Evolutionary conservation across 148 eudicot species (phyloP).

Genomic region (Arctostaphylos glauca): DNA sequence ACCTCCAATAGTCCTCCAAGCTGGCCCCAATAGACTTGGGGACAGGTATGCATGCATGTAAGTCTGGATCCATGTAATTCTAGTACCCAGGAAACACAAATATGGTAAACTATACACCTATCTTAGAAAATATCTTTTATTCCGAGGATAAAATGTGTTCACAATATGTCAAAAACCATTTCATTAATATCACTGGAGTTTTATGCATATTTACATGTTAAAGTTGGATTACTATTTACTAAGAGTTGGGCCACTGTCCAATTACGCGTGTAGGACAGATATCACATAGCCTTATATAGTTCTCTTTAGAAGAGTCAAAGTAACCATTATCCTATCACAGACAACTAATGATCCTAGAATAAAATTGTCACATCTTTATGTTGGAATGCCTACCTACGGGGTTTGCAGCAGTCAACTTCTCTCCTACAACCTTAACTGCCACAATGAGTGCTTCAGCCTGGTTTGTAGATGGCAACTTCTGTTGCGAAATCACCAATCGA

Average conservation of each 20-base stretch:
- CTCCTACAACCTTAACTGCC: slow-evolving; percentile 75
- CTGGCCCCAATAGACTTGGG: neutral
- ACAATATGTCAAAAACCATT: neutral
- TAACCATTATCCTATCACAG: neutral
- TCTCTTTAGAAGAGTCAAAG: neutral
- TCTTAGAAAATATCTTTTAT: neutral
- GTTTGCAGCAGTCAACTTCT: slow-evolving; percentile 72
- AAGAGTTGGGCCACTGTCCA: neutral
- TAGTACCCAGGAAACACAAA: neutral
- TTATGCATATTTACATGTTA: neutral
- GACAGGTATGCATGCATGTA: neutral
- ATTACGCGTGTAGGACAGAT: neutral
- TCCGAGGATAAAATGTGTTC: neutral
- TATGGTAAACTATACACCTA: neutral
- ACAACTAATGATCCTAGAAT: neutral
- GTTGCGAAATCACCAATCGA: slow-evolving; percentile 13
- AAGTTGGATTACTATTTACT: neutral
- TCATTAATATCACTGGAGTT: neutral
- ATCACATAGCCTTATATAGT: neutral
- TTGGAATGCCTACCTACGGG: slow-evolving; percentile 65
- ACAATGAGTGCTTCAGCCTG: slow-evolving; percentile 71
- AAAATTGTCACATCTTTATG: neutral
- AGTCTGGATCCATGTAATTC: neutral
- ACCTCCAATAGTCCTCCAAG: no score
- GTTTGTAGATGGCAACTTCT: slow-evolving; percentile 2